Conservation (phyloP, 331 rosid species). For the Ulmus americana region DNA sequence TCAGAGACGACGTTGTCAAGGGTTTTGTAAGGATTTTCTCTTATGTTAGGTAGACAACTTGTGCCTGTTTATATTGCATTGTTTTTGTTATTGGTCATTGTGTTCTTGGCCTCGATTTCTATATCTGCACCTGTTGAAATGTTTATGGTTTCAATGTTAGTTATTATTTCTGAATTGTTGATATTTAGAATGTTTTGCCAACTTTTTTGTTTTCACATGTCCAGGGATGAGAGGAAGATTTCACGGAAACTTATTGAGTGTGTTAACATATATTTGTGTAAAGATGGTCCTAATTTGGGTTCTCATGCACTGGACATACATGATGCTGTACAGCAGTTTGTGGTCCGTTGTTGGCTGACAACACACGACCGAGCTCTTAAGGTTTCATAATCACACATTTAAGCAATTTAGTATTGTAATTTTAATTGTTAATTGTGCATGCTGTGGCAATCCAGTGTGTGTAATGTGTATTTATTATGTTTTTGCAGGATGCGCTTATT, state of each 20-base stretch:
- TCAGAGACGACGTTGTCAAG: constrained; percentile 54
- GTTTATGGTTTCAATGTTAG: background rate
- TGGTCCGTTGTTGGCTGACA: constrained; percentile 70
- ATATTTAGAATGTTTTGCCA: constrained; percentile 17
- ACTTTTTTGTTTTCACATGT: constrained; percentile 24
- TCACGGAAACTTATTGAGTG: constrained; percentile 89
- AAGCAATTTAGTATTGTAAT: constrained; percentile 10
- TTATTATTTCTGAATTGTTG: background rate
- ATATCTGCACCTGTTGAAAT: background rate
- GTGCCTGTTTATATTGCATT: background rate
- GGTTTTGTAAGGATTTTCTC: constrained; percentile 58
- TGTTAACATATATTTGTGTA: constrained; percentile 65
- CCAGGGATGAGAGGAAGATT: constrained; percentile 83
- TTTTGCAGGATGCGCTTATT: constrained; percentile 70
- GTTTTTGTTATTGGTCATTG: background rate
- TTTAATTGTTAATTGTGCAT: constrained; percentile 11
- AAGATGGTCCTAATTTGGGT: constrained; percentile 90
- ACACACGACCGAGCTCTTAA: constrained; percentile 87
- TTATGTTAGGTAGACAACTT: constrained; percentile 51
- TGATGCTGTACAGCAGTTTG: constrained; percentile 62
- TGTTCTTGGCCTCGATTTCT: background rate
- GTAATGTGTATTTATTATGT: background rate
- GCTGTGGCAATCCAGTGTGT: background rate
- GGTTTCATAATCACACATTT: constrained; percentile 36
- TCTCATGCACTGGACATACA: constrained; percentile 60